These are phyloP conservation scores for Litsea cubeba DNA, from an alignment of 164 flowering plant species.

Conservation along the genomic window DNA sequence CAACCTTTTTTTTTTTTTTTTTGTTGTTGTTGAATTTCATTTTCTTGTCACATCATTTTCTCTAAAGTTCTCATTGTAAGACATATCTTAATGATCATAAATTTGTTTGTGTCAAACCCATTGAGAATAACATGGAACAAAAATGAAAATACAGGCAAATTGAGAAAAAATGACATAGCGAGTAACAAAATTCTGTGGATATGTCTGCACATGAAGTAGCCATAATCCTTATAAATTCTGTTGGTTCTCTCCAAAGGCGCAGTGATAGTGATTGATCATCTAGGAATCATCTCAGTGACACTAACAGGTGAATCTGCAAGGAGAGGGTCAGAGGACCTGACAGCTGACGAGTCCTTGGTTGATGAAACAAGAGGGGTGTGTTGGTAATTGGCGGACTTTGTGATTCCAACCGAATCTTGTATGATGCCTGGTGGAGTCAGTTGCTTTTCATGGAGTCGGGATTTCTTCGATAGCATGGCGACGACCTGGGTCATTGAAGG, in stretches of 20 bases:
- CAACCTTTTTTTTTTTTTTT: no score
- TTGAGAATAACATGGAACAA: no score
- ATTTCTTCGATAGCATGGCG: slow-evolving; percentile 57
- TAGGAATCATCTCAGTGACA: slow-evolving; percentile 9
- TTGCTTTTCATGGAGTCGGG: slow-evolving; percentile 53
- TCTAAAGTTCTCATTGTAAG: no score
- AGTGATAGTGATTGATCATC: background rate
- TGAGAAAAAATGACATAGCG: no score
- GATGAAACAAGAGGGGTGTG: background rate
- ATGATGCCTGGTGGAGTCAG: slow-evolving; percentile 67
- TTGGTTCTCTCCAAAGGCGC: background rate
- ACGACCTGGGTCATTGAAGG: slow-evolving; percentile 73
- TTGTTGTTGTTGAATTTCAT: no score
- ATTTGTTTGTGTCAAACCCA: no score
- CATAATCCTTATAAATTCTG: no score
- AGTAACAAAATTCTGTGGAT: no score
- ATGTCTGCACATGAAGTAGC: no score
- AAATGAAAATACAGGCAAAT: no score
- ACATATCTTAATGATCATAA: no score
- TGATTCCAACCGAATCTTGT: slow-evolving; percentile 17
- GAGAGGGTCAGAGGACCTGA: background rate
- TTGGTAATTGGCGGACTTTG: background rate
- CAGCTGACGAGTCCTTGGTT: background rate
- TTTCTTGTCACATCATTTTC: no score
- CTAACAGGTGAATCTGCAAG: background rate